phyloP scores from a whole-genome alignment of 78 protist species.

The Dictyostelium capitatum region DNA sequence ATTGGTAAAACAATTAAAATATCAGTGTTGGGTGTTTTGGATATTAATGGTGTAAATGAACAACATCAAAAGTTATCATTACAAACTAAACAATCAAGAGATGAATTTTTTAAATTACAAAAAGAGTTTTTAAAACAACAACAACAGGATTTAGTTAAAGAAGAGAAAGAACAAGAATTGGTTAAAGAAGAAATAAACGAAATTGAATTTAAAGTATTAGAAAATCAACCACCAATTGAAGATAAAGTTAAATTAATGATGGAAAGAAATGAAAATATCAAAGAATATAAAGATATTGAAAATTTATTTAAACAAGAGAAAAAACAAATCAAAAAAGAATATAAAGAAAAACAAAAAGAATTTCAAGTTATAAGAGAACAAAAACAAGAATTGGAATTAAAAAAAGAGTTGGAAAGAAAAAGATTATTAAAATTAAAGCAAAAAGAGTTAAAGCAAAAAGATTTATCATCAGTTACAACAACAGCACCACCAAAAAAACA shows the following conservation, averaged over 20 bases:
- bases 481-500: background rate
- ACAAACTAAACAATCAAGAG: slow-evolving; percentile 8
- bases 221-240: background rate
- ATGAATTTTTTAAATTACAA: slow-evolving; percentile 5
- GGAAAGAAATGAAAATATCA: background rate
- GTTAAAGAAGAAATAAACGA: background rate
- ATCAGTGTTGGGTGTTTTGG: slow-evolving; percentile 28
- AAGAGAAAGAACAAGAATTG: background rate
- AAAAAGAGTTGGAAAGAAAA: slow-evolving; percentile 1
- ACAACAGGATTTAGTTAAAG: background rate
- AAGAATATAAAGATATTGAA: slow-evolving; percentile 18
- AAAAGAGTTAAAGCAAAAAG: slow-evolving; percentile 4
- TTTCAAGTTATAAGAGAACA: background rate
- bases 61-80: background rate
- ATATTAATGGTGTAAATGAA: slow-evolving; percentile 43
- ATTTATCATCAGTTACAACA: background rate
- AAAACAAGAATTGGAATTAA: background rate
- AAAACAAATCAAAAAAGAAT: background rate
- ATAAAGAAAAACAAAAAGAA: slow-evolving; percentile 14
- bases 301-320: slow-evolving; percentile 12
- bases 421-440: background rate
- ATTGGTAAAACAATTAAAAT: slow-evolving; percentile 36
- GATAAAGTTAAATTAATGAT: background rate
- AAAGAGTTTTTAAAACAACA: slow-evolving; percentile 1
- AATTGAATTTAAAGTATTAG: background rate